Percentiles rank a stretch among this genome's conserved stretches.
Evolutionary conservation across 2,329 filamentous ascomycete species (phyloP).

Genomic region (Aspergillus novofumigatus): DNA sequence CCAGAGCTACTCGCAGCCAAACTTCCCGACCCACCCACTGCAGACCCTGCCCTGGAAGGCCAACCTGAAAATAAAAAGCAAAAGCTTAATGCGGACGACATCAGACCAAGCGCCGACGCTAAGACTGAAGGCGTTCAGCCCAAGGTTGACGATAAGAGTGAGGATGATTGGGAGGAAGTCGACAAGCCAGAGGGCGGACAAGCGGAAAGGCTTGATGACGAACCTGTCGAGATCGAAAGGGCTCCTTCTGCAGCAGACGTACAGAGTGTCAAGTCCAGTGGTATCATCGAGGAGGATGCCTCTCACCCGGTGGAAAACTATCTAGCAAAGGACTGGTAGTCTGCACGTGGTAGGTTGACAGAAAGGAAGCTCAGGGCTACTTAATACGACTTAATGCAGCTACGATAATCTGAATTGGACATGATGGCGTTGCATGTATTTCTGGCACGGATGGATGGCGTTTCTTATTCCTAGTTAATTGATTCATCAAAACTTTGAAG

Average conservation of each 20-base stretch:
- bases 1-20: conserved; percentile 35
- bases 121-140: conserved; percentile 4
- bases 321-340: conserved; percentile 18
- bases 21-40: conserved; percentile 47
- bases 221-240: conserved; percentile 30
- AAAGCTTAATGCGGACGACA: conserved; percentile 30
- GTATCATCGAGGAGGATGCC: conserved; percentile 23
- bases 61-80: conserved; percentile 47
- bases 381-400: background rate
- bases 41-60: conserved; percentile 42
- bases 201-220: conserved; percentile 28
- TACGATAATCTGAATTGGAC: background rate
- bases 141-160: conserved; percentile 24
- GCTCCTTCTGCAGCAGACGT: conserved; percentile 29
- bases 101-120: conserved; percentile 1
- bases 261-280: conserved; percentile 33
- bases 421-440: background rate
- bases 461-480: background rate
- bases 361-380: background rate
- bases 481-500: background rate
- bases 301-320: conserved; percentile 18
- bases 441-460: background rate
- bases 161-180: conserved; percentile 41
- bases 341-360: background rate
- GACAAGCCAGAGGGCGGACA: conserved; percentile 24